A percentile compares a stretch with the other conserved stretches of the same genome.
phyloP scores from a whole-genome alignment of 805 yeast genomes.

The Zygoascus flipseniorum region DNA sequence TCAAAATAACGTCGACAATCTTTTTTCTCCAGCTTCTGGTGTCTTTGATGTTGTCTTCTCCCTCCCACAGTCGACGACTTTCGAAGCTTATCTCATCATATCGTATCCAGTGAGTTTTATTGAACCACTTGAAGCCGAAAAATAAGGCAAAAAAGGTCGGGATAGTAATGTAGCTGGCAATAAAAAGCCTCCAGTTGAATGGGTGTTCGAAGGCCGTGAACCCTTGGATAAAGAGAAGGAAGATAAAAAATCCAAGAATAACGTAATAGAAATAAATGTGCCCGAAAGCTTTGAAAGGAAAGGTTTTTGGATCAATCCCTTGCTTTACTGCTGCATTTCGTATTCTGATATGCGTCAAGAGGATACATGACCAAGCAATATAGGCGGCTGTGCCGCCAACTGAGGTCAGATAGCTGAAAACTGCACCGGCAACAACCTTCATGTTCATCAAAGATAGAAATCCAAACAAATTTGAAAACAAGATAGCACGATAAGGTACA shows the following conservation, averaged over 20 bases:
- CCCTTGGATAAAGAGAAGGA: constrained; percentile 4
- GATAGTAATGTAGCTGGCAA: constrained; percentile 7
- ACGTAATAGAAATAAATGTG: constrained; percentile 1
- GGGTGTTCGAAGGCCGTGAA: constrained; percentile 4
- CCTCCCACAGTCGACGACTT: constrained; percentile 8
- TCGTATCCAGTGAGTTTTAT: constrained; percentile 6
- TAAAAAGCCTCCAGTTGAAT: constrained; percentile 6
- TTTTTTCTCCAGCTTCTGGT: background rate
- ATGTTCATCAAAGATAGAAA: constrained; percentile 64
- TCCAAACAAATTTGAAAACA: constrained; percentile 46
- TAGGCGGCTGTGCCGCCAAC: constrained; percentile 8
- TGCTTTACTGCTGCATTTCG: constrained; percentile 2
- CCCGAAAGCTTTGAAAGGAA: constrained; percentile 4
- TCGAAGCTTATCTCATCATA: constrained; percentile 4
- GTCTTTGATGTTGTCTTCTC: background rate
- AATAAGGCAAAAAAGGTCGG: constrained; percentile 6
- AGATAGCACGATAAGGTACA: constrained; percentile 57
- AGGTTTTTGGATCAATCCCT: background rate
- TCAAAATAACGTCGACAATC: background rate
- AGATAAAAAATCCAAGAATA: constrained; percentile 2
- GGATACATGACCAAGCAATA: constrained; percentile 5
- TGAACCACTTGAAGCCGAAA: constrained; percentile 7
- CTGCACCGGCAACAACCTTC: constrained; percentile 24
- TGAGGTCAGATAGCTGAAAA: constrained; percentile 1
- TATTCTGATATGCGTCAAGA: constrained; percentile 1